Conservation (phyloP, 140 eudicot genomes). For the Cichorium intybus region DNA sequence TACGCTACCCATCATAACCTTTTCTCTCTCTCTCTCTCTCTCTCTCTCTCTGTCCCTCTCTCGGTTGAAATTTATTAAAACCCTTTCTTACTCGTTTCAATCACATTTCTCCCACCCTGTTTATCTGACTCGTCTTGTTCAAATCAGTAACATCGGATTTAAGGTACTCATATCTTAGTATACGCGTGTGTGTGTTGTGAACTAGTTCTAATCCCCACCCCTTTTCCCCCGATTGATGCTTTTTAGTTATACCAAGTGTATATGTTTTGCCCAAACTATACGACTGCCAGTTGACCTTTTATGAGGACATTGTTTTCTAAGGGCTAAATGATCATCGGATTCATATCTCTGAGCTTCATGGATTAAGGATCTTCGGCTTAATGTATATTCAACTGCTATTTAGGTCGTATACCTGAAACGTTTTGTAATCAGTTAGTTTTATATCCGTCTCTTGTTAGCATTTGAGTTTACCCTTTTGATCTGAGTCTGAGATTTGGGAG, state of each 20-base stretch:
- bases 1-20: constrained; percentile 2
- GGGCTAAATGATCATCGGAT: constrained; percentile 4
- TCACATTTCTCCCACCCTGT: constrained; percentile 8
- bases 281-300: background rate
- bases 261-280: background rate
- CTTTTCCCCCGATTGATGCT: background rate
- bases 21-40: background rate
- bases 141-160: constrained; percentile 6
- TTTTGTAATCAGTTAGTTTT: constrained; percentile 3
- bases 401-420: constrained; percentile 1
- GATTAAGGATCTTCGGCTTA: constrained; percentile 20
- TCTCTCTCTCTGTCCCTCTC: background rate
- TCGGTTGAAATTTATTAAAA: constrained; percentile 2
- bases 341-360: background rate
- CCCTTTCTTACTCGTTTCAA: constrained; percentile 12
- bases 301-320: background rate
- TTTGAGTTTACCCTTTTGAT: constrained; percentile 14
- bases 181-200: background rate
- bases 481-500: constrained; percentile 9
- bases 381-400: background rate
- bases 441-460: background rate
- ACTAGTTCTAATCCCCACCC: background rate
- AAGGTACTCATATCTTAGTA: constrained; percentile 19
- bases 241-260: background rate
- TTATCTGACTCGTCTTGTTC: background rate